Evolutionary conservation across 2,329 filamentous ascomycete species (phyloP), one percentile per base, ranked within the genome.

Genomic region (Dothideomycetes sp.): DNA sequence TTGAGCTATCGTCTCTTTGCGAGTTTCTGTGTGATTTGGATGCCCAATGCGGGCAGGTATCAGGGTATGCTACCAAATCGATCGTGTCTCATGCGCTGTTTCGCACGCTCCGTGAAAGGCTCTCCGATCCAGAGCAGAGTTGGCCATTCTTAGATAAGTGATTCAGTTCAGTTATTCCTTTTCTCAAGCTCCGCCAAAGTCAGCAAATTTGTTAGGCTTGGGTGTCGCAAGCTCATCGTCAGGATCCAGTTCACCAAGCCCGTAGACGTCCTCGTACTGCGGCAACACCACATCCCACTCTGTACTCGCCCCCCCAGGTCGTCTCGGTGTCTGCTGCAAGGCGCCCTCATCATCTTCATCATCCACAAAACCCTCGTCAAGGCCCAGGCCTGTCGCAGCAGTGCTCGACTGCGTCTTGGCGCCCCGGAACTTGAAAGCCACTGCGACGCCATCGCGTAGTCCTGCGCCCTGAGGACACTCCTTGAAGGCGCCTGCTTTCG

Each of bases 391-490:
- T 0, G 33, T 32, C 31, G 17, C 32, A 17, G 31, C 17, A 8
- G 31, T 10, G n/a, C 9, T 19, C 14, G 16, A 9, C 7, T 24
- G 11, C 3, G 17, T 27, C 19, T 31, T 39, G 9, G 38, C 33
- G 10, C 41, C 41, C 33, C 38, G 38, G 33, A 60, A 60, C 34
- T 54, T 57, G 47, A 60, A 60, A 7, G 58, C 58, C 40, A 61
- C 49, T 4, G 57, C 47, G 9, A 50, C 51, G 15, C 50, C 51
- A 41, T 59, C 56, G 37, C 49, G 49, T 36, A 61, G 43, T 2
- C 58, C 58, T 8, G 46, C 49, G 11, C 51, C 57, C 34, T 55
- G 47, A 37, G 66, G 54, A 48, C 63, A 64, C 18, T 56, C 58
- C 22, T 56, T 52, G 31, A 55, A 55, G 22, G 44, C 56, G 19